Evolutionary conservation across 768 basidiomycete species (phyloP), one percentile per base, ranked within the genome.

Genomic region (Lyophyllum atratum): DNA sequence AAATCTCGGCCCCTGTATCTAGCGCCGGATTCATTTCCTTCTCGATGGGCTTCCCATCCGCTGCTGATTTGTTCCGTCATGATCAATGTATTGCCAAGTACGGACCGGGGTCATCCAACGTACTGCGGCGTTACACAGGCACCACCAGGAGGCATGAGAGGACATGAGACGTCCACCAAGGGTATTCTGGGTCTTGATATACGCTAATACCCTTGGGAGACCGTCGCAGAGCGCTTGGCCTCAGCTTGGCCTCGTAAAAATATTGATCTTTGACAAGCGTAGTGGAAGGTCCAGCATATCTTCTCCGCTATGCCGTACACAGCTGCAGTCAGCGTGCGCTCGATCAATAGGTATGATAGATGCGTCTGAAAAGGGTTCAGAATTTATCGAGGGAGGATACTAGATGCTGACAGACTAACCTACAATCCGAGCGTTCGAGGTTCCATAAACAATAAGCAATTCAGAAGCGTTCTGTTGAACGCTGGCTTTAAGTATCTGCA

Each of bases 261-360:
- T n/a, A n/a, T n/a, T n/a, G n/a, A n/a, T n/a, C n/a, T n/a, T n/a
- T n/a, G n/a, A n/a, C n/a, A n/a, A n/a, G n/a, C n/a, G n/a, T n/a
- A n/a, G n/a, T n/a, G n/a, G n/a, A n/a, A n/a, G n/a, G n/a, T n/a
- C n/a, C n/a, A n/a, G n/a, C n/a, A n/a, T n/a, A 61, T 56, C 53
- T 61, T 61, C 19, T 58, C 53, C 1, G 60, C 60, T 22, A 61
- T 58, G 4, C 54, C 60, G 29, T 58, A 55, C 14, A 61, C 54
- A 0, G 60, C 55, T 6, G 56, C 54, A 48, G 21, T 55, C 2
- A 58, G 7, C 55, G 60, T 7, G 60, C 56, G 11, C 60, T 61
- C 19, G 55, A 26, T 61, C 56, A 3, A 58, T 39, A 31, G 60
- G 56, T 15, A 61, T 42, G 12, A 34, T 52, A 7, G 60, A 61